Evolutionary conservation across 805 yeast genomes (phyloP), one percentile per base, ranked within the genome.

Genomic region (Zygoascus bituminiphila): DNA sequence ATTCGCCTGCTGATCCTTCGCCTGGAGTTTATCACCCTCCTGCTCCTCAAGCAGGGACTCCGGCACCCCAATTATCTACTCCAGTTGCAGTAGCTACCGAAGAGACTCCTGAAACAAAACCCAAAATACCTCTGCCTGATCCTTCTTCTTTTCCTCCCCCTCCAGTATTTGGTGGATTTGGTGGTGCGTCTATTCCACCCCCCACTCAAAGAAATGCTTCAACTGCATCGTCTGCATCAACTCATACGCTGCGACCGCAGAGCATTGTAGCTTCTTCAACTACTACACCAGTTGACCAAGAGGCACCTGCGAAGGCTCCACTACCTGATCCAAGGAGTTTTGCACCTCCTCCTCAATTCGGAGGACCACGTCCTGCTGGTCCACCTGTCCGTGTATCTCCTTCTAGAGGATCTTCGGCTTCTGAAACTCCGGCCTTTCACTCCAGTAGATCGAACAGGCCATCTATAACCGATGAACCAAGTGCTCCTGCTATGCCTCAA

Each of bases 121-220:
- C 46, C 3, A 33, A 33, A 26, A 33, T 8, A 4, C 76, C 79
- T 45, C 88, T 68, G 1, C 87, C 89, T 0, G 87, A 75, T 44
- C 81, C 77, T 45, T 81, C 75, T 62, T 87, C 95, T 59, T 82
- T 78, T 17, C 46, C 46, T 12, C 37, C 39, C 12, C 39, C 39
- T 31, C 39, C 39, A 14, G 10, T 20, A 6, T 43, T 43, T 31
- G 39, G 25, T 36, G 39, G 33, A 26, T 26, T 26, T 9, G 33
- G 22, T 15, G 10, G 22, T 36, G 4, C 39, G 10, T 20, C 4
- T 12, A 17, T 20, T 17, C 33, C 33, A 4, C 33, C 33, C n/a
- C 22, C 12, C 21, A 17, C 39, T 4, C 14, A 8, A 5, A 36
- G 39, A 36, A 5, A 22, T 37, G 37, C 24, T 3, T 36, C 39